Conservation (phyloP, 192 early-diverging fungal genomes). For the Backusella parvicylindrica region DNA sequence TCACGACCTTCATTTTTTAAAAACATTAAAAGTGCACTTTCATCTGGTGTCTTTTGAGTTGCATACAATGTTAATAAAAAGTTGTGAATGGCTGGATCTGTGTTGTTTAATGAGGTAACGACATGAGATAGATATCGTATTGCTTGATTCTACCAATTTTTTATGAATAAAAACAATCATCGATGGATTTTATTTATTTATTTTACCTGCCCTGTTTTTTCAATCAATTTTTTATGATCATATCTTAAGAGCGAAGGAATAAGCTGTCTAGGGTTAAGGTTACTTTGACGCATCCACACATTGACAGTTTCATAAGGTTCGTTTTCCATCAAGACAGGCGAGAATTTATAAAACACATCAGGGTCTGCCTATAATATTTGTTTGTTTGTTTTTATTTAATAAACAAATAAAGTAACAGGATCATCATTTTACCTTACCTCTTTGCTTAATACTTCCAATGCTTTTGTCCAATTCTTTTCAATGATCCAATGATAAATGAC, state of each 20-base stretch:
- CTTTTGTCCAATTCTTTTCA: slow-evolving; percentile 70
- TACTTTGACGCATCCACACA: slow-evolving; percentile 81
- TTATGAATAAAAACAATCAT: background rate
- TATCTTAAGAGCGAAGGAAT: slow-evolving; percentile 89
- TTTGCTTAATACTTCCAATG: slow-evolving; percentile 73
- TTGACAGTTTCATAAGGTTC: slow-evolving; percentile 83
- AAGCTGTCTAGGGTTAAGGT: slow-evolving; percentile 77
- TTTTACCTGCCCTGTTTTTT: slow-evolving; percentile 30
- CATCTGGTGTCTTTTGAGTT: slow-evolving; percentile 60
- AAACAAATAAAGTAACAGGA: background rate
- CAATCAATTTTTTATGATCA: slow-evolving; percentile 46
- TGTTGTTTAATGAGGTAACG: slow-evolving; percentile 70
- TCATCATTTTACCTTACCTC: slow-evolving; percentile 47
- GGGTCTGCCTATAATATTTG: slow-evolving; percentile 50
- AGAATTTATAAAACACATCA: slow-evolving; percentile 87
- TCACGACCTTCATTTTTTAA: slow-evolving; percentile 70
- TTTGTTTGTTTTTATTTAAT: background rate
- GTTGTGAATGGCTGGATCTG: slow-evolving; percentile 92
- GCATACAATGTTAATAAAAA: slow-evolving; percentile 82
- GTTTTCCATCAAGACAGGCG: slow-evolving; percentile 81
- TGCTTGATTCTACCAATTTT: slow-evolving; percentile 69
- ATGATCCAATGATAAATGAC: slow-evolving; percentile 84
- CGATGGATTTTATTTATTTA: slow-evolving; percentile 5
- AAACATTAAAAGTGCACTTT: slow-evolving; percentile 72
- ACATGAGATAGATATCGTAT: slow-evolving; percentile 87